Base-by-base conservation (phyloP, 768 basidiomycete genomes). In the Gloeopeniophorella convolvens region DNA sequence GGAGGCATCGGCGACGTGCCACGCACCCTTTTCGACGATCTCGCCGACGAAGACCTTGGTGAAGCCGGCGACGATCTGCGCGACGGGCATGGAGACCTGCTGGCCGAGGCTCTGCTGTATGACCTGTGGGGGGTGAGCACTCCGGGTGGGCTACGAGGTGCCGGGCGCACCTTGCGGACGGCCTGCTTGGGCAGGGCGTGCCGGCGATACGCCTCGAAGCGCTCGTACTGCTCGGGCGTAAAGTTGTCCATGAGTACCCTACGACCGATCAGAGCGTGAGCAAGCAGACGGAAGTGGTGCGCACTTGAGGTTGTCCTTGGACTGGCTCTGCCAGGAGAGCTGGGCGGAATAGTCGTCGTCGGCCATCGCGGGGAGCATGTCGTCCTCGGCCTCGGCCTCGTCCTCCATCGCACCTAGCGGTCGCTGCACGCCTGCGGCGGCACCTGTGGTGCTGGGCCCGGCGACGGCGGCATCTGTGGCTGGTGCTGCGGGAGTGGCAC, bases 41-140 rank as follows among this genome's bases (percentile, higher is more conserved):
- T 94, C 91, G 3, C 92, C 92, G 3, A 95, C 89, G 53, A 93
- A 95, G 0, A 95, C 89, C 62, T 94, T 95, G 12, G 79, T 77
- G 50, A 95, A 86, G 54, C 92, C 92, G 5, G 90, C 89, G 2
- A 94, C 85, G 36, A 93, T 80, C 55, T 92, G 90, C 1, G 91
- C 85, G 4, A 94, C 86, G 3, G 89, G 87, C 59, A 84, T 82
- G 3, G 89, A 89, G 5, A 89, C 87, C 59, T 90, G 86, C 51
- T 89, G 84, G 13, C 83, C 83, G 0, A 83, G 71, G 1, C 79
- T 77, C 65, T 90, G 86, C 61, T 90, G 89, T 55, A 95, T 86
- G 27, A 91, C 80, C 89, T 92, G 53, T 5, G 45, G 24, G 39
- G 44, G 13, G 1, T 27, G 11, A 42, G 4, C 3, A 24, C 28